phyloP scores from a whole-genome alignment of 805 yeast species.

The Lachancea quebecensis region DNA sequence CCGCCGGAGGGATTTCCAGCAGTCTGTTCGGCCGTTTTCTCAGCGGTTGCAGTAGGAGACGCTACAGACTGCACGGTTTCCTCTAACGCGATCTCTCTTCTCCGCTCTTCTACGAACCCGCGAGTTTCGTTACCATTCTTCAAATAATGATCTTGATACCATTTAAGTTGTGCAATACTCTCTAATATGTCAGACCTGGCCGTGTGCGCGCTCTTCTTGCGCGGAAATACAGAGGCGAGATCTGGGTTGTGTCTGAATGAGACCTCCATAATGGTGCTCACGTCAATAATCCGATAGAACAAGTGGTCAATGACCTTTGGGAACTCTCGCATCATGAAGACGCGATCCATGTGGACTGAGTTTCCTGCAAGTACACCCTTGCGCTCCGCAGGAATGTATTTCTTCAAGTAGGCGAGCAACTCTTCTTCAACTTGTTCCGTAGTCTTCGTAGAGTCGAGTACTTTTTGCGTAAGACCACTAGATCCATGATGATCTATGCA shows the following conservation, averaged over 20 bases:
- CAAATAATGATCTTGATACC: slow-evolving; percentile 67
- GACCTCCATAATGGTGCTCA: slow-evolving; percentile 77
- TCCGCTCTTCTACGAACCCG: slow-evolving; percentile 7
- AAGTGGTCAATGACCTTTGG: slow-evolving; percentile 59
- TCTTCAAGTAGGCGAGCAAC: slow-evolving; percentile 52
- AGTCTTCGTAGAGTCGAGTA: slow-evolving; percentile 48
- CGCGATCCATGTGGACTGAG: slow-evolving; percentile 83
- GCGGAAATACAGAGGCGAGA: slow-evolving; percentile 49
- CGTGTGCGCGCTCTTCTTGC: slow-evolving; percentile 70
- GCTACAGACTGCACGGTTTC: not conserved
- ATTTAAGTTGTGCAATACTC: slow-evolving; percentile 74
- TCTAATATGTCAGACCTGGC: slow-evolving; percentile 86
- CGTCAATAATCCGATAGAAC: slow-evolving; percentile 82
- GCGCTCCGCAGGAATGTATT: slow-evolving; percentile 44
- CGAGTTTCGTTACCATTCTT: slow-evolving; percentile 20
- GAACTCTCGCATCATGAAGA: slow-evolving; percentile 76
- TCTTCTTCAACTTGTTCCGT: slow-evolving; percentile 57
- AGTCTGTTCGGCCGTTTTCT: not conserved
- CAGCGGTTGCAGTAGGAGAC: too few species aligned
- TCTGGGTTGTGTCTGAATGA: slow-evolving; percentile 69
- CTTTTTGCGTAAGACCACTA: slow-evolving; percentile 70
- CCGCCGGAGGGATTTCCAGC: not conserved
- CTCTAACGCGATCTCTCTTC: slow-evolving; percentile 2
- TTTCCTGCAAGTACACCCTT: slow-evolving; percentile 84
- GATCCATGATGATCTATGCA: slow-evolving; percentile 75